Percentiles rank a stretch among this genome's conserved stretches.
phyloP scores from a whole-genome alignment of 345 rosid genomes.

The Xanthoceras sorbifolium region DNA sequence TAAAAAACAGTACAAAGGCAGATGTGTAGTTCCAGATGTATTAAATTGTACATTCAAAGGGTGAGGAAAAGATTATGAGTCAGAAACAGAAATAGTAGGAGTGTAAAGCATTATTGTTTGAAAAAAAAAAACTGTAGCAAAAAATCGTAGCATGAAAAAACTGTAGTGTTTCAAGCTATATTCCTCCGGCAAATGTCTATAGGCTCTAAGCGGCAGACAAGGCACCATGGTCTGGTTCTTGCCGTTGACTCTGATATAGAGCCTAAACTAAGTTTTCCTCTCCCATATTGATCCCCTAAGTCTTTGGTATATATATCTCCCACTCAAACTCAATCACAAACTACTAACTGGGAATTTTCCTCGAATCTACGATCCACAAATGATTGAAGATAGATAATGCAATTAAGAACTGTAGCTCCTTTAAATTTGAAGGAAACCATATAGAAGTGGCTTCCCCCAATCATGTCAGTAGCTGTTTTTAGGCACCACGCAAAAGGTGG shows the following conservation, averaged over 20 bases:
- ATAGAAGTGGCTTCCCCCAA: constrained; percentile 11
- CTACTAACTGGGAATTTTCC: neutral
- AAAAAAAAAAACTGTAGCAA: constrained; percentile 24
- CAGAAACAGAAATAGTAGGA: no score
- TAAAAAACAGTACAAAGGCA: neutral
- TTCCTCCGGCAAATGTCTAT: constrained; percentile 20
- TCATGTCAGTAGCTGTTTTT: constrained; percentile 31
- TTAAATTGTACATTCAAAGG: neutral
- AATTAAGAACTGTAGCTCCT: constrained; percentile 29
- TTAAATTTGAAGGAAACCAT: constrained; percentile 28
- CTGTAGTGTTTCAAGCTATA: neutral
- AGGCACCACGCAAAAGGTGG: constrained; percentile 45
- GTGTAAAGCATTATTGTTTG: no score
- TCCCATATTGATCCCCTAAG: neutral
- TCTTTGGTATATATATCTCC: neutral
- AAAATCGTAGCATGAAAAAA: constrained; percentile 24
- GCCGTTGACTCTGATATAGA: constrained; percentile 33
- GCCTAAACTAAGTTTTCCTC: constrained; percentile 1
- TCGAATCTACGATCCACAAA: no score
- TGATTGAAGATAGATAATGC: neutral
- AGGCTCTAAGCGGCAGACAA: constrained; percentile 43
- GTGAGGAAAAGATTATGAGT: no score
- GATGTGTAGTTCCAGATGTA: no score
- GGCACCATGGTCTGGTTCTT: constrained; percentile 28
- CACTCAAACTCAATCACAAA: neutral